Percentiles rank a stretch among this genome's conserved stretches.
Evolutionary conservation across 169 alveolate species (phyloP).

Genomic region (Amoebophrya sp.): DNA sequence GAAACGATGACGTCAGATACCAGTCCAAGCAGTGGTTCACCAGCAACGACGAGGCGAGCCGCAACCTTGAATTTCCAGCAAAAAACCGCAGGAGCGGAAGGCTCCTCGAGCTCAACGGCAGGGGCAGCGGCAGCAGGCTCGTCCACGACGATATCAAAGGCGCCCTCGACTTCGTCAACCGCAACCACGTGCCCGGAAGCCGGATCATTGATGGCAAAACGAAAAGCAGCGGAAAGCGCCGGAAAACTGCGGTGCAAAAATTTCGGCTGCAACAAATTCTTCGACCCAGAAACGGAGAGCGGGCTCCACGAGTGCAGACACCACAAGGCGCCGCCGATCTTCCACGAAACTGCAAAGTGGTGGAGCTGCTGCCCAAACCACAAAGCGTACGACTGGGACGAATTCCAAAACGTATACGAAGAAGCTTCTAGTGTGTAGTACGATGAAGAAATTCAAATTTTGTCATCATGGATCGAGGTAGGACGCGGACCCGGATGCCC

Average conservation of each 20-base stretch:
- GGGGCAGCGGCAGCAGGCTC: no score
- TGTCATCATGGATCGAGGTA: neutral
- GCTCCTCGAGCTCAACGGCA: no score
- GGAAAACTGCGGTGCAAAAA: constrained; percentile 29
- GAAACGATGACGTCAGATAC: no score
- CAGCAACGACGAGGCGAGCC: no score
- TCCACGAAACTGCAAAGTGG: constrained; percentile 30
- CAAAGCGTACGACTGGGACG: constrained; percentile 34
- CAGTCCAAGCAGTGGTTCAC: no score
- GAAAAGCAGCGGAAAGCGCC: no score
- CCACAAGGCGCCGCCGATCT: constrained; percentile 25
- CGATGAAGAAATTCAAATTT: neutral
- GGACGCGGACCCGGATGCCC: neutral
- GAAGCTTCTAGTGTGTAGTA: neutral
- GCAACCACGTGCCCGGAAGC: no score
- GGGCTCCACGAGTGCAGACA: neutral
- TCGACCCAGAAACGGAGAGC: neutral
- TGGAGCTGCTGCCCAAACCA: constrained; percentile 30
- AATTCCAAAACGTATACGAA: constrained; percentile 7
- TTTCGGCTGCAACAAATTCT: constrained; percentile 21
- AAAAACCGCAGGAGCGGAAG: no score
- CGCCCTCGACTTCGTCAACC: no score
- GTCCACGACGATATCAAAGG: no score
- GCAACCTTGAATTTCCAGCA: no score
- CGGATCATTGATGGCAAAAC: no score